Evolutionary conservation across 345 rosid species (phyloP).

Genomic region (Brassica napus): Da-Ae NC_063450.1:53865501-53866000

Average conservation of each 20-base stretch:
- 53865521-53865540: background rate
- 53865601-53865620: slow-evolving; percentile 22
- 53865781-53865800: slow-evolving; percentile 28
- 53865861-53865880: background rate
- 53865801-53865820: slow-evolving; percentile 19
- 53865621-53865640: background rate
- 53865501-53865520: slow-evolving; percentile 29
- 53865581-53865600: slow-evolving; percentile 1
- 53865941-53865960: too few relatives aligned
- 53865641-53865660: background rate
- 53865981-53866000: too few relatives aligned
- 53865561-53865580: slow-evolving; percentile 2
- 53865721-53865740: slow-evolving; percentile 25
- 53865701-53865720: slow-evolving; percentile 38
- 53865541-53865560: background rate
- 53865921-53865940: too few relatives aligned
- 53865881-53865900: too few relatives aligned
- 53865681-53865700: slow-evolving; percentile 27
- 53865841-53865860: background rate
- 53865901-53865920: too few relatives aligned
- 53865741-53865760: slow-evolving; percentile 40
- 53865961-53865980: too few relatives aligned
- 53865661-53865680: slow-evolving; percentile 11
- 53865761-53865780: slow-evolving; percentile 34
- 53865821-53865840: background rate